Conservation (phyloP, 129 eudicot species). For the Smallanthus sonchifolius region DNA sequence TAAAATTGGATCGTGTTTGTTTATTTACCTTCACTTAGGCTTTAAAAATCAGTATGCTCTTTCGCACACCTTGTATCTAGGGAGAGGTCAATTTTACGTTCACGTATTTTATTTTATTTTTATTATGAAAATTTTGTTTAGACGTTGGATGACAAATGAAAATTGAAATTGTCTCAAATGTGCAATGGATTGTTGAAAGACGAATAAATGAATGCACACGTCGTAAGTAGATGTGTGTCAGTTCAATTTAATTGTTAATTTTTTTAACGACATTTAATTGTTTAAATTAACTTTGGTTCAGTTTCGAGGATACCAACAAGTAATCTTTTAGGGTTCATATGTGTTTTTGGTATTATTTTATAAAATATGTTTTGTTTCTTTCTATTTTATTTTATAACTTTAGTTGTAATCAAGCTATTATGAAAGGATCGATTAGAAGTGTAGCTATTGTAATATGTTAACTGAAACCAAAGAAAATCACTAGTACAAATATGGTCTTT, state of each 20-base stretch:
- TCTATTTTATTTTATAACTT: no score
- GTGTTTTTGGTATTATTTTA: no score
- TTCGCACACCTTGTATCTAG: conserved; percentile 26
- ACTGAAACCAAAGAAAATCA: no score
- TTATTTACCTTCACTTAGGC: conserved; percentile 21
- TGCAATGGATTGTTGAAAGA: conserved; percentile 26
- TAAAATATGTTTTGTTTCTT: no score
- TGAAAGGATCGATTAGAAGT: no score
- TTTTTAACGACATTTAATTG: no score
- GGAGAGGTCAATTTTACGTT: conserved; percentile 11
- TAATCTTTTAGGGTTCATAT: no score
- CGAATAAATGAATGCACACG: conserved; percentile 16
- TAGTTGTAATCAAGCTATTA: no score
- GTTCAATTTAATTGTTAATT: neutral
- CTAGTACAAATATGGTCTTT: no score
- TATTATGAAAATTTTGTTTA: conserved; percentile 19
- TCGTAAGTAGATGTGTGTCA: conserved; percentile 25
- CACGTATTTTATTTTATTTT: neutral
- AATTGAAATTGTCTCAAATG: conserved; percentile 22
- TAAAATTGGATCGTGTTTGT: neutral
- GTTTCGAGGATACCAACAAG: no score
- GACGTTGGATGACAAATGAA: conserved; percentile 7
- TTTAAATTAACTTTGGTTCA: no score
- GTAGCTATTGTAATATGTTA: no score
- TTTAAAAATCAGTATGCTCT: neutral